Conservation (phyloP, 139 green algal genomes). For the Micractinium conductrix region DNA sequence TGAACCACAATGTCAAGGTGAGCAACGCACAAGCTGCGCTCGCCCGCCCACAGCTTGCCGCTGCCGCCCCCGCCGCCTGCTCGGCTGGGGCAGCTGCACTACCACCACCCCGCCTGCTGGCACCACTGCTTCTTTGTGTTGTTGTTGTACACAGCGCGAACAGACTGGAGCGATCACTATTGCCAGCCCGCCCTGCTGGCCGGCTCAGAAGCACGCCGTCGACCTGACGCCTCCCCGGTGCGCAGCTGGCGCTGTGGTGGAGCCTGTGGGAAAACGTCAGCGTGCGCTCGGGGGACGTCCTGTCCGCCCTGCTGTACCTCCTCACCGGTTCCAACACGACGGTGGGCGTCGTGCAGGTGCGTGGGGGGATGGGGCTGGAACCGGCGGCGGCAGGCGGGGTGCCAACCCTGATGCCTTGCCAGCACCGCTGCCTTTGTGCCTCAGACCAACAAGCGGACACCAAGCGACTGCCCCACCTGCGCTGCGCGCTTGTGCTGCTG, state of each 20-base stretch:
- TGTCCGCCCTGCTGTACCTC: conserved; percentile 50
- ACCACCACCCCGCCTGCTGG: too few species aligned
- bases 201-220: background rate
- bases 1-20: conserved; percentile 34
- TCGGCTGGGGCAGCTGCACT: too few species aligned
- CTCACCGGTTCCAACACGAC: conserved; percentile 38
- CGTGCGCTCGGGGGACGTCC: conserved; percentile 46
- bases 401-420: too few species aligned
- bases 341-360: conserved; percentile 46
- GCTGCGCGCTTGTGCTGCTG: too few species aligned
- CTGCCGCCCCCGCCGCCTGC: background rate
- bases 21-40: background rate
- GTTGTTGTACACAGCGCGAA: background rate
- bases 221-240: background rate
- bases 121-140: background rate
- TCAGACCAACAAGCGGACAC: too few species aligned
- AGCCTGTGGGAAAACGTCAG: conserved; percentile 47
- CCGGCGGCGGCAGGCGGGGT: too few species aligned
- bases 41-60: background rate
- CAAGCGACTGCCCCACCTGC: too few species aligned
- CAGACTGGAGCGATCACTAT: too few species aligned
- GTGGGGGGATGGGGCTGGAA: too few species aligned
- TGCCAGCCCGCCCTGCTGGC: too few species aligned
- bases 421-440: too few species aligned
- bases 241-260: conserved; percentile 54